A percentile compares a stretch with the other conserved stretches of the same genome.
Conservation (phyloP, 1,139 yeast species). For the Hansenula anomala region DNA sequence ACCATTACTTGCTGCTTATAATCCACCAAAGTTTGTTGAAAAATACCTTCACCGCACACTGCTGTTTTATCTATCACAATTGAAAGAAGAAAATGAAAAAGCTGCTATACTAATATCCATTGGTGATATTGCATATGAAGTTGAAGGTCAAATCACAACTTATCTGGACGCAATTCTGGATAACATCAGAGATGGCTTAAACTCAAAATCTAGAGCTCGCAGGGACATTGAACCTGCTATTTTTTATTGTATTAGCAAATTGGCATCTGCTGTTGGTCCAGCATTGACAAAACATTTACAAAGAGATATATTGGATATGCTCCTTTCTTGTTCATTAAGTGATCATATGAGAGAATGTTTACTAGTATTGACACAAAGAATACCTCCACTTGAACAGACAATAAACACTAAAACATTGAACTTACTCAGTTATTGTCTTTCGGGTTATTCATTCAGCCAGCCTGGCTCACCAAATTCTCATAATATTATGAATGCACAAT, state of each 20-base stretch:
- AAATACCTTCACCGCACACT: slow-evolving; percentile 78
- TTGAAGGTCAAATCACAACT: slow-evolving; percentile 82
- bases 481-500: slow-evolving; percentile 54
- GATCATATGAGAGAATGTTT: slow-evolving; percentile 75
- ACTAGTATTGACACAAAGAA: slow-evolving; percentile 58
- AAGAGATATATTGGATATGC: slow-evolving; percentile 71
- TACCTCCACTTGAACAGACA: slow-evolving; percentile 75
- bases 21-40: slow-evolving; percentile 72
- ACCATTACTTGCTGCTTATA: slow-evolving; percentile 79
- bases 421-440: slow-evolving; percentile 68
- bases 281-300: slow-evolving; percentile 87
- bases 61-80: slow-evolving; percentile 70
- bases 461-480: slow-evolving; percentile 78
- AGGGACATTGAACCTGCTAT: slow-evolving; percentile 83
- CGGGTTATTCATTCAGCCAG: slow-evolving; percentile 76
- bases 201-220: slow-evolving; percentile 40
- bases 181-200: slow-evolving; percentile 77
- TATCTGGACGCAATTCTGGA: slow-evolving; percentile 84
- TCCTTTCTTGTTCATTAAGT: slow-evolving; percentile 79
- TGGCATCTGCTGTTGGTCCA: slow-evolving; percentile 92
- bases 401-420: slow-evolving; percentile 71
- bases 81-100: slow-evolving; percentile 74
- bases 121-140: slow-evolving; percentile 81
- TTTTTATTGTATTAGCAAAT: slow-evolving; percentile 82
- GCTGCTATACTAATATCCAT: slow-evolving; percentile 76